Conservation (phyloP, 192 early-diverging fungal species). For the Coemansia sp. region DNA sequence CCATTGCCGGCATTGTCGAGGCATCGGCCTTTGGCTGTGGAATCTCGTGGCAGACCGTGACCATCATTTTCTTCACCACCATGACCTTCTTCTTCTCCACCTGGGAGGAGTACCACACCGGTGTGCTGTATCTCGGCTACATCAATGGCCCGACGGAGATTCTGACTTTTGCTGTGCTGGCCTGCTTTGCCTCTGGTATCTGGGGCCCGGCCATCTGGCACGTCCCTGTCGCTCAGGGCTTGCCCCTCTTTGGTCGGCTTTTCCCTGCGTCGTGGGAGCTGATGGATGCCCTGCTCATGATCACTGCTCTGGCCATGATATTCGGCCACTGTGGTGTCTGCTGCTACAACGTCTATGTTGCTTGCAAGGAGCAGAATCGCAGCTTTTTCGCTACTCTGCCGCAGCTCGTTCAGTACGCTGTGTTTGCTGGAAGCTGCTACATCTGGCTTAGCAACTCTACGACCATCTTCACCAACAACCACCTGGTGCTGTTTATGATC, state of each 20-base stretch:
- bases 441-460: slow-evolving; percentile 72
- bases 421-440: slow-evolving; percentile 61
- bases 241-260: slow-evolving; percentile 31
- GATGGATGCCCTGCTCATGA: slow-evolving; percentile 27
- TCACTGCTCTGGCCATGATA: slow-evolving; percentile 31
- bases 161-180: slow-evolving; percentile 64
- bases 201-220: slow-evolving; percentile 54
- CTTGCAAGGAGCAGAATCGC: slow-evolving; percentile 56
- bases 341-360: slow-evolving; percentile 48
- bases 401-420: slow-evolving; percentile 61
- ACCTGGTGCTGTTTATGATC: slow-evolving; percentile 70
- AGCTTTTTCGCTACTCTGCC: slow-evolving; percentile 60
- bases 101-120: slow-evolving; percentile 89
- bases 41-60: slow-evolving; percentile 59
- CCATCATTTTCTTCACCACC: slow-evolving; percentile 63
- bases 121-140: slow-evolving; percentile 76
- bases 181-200: slow-evolving; percentile 67
- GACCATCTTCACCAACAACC: slow-evolving; percentile 62
- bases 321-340: slow-evolving; percentile 43
- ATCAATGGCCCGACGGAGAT: slow-evolving; percentile 87
- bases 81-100: slow-evolving; percentile 81
- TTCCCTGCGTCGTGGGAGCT: slow-evolving; percentile 47
- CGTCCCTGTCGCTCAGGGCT: slow-evolving; percentile 28
- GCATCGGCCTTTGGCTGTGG: slow-evolving; percentile 72
- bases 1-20: slow-evolving; percentile 69